These are phyloP conservation scores for Seiridium cupressi DNA, from an alignment of 2,329 filamentous ascomycete species.

Conservation along the genomic window DNA sequence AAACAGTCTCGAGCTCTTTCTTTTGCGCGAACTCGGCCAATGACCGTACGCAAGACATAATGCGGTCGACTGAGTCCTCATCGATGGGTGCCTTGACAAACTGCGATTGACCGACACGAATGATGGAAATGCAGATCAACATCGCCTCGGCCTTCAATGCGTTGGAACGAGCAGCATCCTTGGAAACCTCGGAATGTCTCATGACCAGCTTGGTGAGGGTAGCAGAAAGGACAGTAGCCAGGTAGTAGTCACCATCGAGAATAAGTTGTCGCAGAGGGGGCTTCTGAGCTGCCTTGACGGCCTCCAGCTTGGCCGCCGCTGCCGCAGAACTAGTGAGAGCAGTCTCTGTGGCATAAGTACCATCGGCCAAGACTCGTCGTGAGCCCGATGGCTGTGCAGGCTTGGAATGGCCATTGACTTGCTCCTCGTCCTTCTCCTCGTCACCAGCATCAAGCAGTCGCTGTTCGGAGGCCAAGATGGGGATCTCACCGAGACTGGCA, in stretches of 20 bases:
- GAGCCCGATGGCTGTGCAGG: slow-evolving; percentile 76
- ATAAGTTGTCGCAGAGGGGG: slow-evolving; percentile 93
- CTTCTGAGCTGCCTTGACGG: slow-evolving; percentile 95
- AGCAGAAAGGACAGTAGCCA: slow-evolving; percentile 91
- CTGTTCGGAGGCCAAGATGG: slow-evolving; percentile 93
- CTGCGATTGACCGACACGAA: slow-evolving; percentile 96
- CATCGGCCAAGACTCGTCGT: slow-evolving; percentile 89
- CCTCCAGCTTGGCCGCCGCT: slow-evolving; percentile 86
- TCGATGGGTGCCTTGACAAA: slow-evolving; percentile 98
- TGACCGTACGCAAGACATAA: slow-evolving; percentile 95
- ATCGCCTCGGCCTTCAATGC: slow-evolving; percentile 94
- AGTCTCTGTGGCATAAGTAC: slow-evolving; percentile 95
- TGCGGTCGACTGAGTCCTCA: slow-evolving; percentile 95
- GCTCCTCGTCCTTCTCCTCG: slow-evolving; percentile 61
- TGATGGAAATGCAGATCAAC: slow-evolving; percentile 99
- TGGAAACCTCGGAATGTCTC: slow-evolving; percentile 91
- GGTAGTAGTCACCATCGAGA: slow-evolving; percentile 94
- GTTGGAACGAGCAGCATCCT: slow-evolving; percentile 84
- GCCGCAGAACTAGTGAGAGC: slow-evolving; percentile 91
- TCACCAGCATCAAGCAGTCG: slow-evolving; percentile 84
- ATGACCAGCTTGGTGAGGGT: slow-evolving; percentile 97
- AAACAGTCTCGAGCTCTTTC: slow-evolving; percentile 88
- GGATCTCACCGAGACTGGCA: slow-evolving; percentile 91
- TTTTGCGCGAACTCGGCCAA: slow-evolving; percentile 86
- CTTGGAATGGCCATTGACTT: slow-evolving; percentile 80